Conservation (phyloP, 495 filamentous ascomycete species). For the Aspergillus ellipticus region DNA sequence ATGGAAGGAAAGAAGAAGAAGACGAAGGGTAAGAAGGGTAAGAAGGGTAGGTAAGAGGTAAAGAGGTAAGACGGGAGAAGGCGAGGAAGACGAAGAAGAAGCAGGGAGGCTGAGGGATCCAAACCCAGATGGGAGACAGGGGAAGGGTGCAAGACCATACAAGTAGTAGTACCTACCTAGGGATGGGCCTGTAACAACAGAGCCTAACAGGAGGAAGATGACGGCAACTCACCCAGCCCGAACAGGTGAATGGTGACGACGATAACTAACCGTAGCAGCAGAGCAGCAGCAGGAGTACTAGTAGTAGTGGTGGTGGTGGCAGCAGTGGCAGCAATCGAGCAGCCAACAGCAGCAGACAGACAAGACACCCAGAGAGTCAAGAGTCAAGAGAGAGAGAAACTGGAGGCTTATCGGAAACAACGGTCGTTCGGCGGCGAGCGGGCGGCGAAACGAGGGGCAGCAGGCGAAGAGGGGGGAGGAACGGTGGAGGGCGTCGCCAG, state of each 20-base stretch:
- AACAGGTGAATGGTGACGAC: slow-evolving; percentile 16
- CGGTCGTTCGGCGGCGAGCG: slow-evolving; percentile 13
- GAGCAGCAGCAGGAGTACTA: background rate
- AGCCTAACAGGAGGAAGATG: slow-evolving; percentile 11
- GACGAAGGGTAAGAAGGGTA: slow-evolving; percentile 4
- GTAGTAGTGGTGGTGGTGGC: background rate
- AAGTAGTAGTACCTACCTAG: background rate
- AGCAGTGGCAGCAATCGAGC: background rate
- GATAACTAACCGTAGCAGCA: slow-evolving; percentile 11
- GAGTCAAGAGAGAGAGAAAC: background rate
- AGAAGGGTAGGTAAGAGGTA: slow-evolving; percentile 1
- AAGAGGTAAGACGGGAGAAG: slow-evolving; percentile 1
- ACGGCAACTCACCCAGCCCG: slow-evolving; percentile 14
- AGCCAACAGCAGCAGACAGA: background rate
- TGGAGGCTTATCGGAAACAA: slow-evolving; percentile 27
- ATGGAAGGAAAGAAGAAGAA: background rate
- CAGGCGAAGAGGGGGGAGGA: slow-evolving; percentile 12
- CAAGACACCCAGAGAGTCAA: slow-evolving; percentile 1
- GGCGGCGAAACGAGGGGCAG: slow-evolving; percentile 23
- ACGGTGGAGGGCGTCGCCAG: slow-evolving; percentile 1
- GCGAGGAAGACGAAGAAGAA: background rate
- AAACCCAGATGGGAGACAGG: background rate
- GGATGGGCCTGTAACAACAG: slow-evolving; percentile 6
- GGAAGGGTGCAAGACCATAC: background rate
- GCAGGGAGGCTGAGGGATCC: slow-evolving; percentile 9